Evolutionary conservation across 495 filamentous ascomycete genomes (phyloP).

Genomic region (Barbatosphaeria neglecta): DNA sequence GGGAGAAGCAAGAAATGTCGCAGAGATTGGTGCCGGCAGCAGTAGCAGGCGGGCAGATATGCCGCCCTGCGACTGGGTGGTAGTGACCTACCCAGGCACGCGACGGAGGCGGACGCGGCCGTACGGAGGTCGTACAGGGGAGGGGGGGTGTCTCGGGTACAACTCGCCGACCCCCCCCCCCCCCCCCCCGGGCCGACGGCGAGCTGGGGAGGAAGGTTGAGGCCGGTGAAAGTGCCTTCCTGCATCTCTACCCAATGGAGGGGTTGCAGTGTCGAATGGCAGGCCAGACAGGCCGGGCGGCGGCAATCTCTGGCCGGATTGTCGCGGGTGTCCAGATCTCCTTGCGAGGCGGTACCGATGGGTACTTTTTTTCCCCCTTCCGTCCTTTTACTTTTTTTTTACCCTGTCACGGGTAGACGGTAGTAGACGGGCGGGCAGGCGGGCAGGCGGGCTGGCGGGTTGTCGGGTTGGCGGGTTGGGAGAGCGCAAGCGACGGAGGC

Average conservation of each 20-base stretch:
- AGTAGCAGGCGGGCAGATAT: not conserved
- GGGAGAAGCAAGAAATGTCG: not conserved
- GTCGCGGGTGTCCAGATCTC: not conserved
- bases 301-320: not conserved
- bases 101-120: too few species aligned
- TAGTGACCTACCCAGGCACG: too few species aligned
- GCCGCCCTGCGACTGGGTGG: not conserved
- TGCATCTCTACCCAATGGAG: conserved; percentile 1
- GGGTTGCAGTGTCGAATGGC: not conserved
- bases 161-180: not conserved
- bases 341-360: not conserved
- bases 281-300: too few species aligned
- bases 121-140: too few species aligned
- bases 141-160: not conserved
- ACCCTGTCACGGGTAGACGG: too few species aligned
- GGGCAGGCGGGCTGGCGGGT: too few species aligned
- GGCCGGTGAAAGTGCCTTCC: not conserved
- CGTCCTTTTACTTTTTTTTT: too few species aligned
- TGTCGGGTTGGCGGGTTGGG: too few species aligned
- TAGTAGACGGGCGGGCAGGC: too few species aligned
- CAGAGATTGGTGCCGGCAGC: not conserved
- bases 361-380: too few species aligned
- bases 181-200: not conserved
- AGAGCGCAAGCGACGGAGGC: too few species aligned
- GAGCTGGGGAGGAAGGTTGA: not conserved